Conservation (phyloP, 306 rosid species). For the Ceratonia siliqua region DNA sequence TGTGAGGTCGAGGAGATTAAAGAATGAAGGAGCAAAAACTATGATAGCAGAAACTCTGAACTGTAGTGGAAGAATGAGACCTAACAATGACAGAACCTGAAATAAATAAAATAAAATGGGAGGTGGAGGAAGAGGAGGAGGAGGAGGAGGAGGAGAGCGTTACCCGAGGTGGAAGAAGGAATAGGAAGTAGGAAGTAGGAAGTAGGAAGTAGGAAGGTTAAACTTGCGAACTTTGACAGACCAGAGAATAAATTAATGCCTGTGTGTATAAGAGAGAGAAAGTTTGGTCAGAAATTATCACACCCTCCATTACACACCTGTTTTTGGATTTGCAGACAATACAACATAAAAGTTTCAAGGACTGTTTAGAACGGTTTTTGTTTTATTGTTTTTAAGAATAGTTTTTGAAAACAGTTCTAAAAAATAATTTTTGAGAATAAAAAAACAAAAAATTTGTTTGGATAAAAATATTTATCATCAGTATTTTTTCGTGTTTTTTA, state of each 20-base stretch:
- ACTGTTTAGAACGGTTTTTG: too few species aligned
- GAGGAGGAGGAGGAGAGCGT: not conserved
- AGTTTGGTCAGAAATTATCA: not conserved
- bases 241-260: slow-evolving; percentile 31
- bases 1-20: not conserved
- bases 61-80: slow-evolving; percentile 29
- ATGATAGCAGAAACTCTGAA: not conserved
- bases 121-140: not conserved
- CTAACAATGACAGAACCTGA: not conserved
- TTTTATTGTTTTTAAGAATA: too few species aligned
- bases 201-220: not conserved
- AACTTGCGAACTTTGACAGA: slow-evolving; percentile 23
- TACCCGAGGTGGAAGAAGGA: slow-evolving; percentile 23
- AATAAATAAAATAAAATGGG: not conserved
- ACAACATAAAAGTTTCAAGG: not conserved
- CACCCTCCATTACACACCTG: not conserved
- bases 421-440: too few species aligned
- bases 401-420: too few species aligned
- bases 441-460: too few species aligned
- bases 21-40: slow-evolving; percentile 12
- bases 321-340: not conserved
- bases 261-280: slow-evolving; percentile 26
- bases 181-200: not conserved
- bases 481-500: too few species aligned
- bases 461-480: too few species aligned